Base-by-base conservation (phyloP, 192 early-diverging fungal species). In the Phycomyces nitens region DNA sequence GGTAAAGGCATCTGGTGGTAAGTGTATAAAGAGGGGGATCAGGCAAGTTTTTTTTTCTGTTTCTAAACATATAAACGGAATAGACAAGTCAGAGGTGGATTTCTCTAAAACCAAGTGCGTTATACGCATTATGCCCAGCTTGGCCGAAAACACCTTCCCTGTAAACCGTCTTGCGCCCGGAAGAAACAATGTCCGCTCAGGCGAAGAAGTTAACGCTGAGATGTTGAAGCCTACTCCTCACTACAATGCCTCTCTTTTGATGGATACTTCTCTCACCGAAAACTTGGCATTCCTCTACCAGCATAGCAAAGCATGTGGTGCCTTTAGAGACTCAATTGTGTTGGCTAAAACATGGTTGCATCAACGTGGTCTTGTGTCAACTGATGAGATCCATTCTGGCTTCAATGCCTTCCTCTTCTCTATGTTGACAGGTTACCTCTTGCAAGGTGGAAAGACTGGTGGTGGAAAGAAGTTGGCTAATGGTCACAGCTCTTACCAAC, bases 381-480 rank as follows among this genome's bases (percentile, higher is more conserved):
- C 51, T 24, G 70, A 69, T 3, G 64, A 76, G 10, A 69, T 57
- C 9, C 66, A 52, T 16, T 75, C 78, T 43, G 78, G 80, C 3
- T 80, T 95, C 42, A 87, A 69, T 60, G 92, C 88, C 24, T 99
- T 96, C 73, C 60, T 92, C 40, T 88, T 91, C 39, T 79, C 85
- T 41, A 91, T 97, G 92, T 54, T 95, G n/a, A 85, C 96, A 78
- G 91, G 80, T 0, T 95, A 90, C 68, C 77, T 99, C 50, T 72
- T 99, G 56, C 72, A 89, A 54, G 74, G 79, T 18, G 84, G 80
- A 38, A 80, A 77, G 1, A 56, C 74, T 11, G 80, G 78, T 34
- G 84, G 74, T 47, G 76, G 77, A 8, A 88, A 84, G 75, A 86
- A 82, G 55, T 69, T 95, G 29, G 79, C 84, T 14, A 78, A 77